phyloP scores from a whole-genome alignment of 2,329 filamentous ascomycete species.

The Cordyceps pruinosa region DNA sequence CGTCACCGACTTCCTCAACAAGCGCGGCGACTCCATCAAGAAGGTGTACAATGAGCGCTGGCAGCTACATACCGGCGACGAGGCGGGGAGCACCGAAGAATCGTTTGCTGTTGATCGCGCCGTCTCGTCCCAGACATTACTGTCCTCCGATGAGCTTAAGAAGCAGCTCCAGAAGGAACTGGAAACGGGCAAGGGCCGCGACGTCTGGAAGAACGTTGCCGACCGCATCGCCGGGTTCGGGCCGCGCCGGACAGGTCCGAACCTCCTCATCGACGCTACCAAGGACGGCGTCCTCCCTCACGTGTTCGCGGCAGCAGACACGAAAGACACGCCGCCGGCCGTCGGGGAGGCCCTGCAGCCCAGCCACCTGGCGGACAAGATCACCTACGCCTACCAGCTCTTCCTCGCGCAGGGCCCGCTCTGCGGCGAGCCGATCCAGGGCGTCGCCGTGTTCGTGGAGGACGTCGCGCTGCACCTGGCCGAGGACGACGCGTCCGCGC shows the following conservation, averaged over 20 bases:
- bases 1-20: constrained; percentile 79
- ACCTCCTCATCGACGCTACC: constrained; percentile 81
- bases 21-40: constrained; percentile 74
- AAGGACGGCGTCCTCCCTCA: constrained; percentile 62
- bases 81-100: constrained; percentile 27
- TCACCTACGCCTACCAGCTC: constrained; percentile 89
- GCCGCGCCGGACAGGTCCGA: constrained; percentile 76
- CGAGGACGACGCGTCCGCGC: constrained; percentile 47
- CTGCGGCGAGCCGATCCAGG: constrained; percentile 89
- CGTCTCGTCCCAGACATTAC: constrained; percentile 49
- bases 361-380: constrained; percentile 78
- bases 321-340: constrained; percentile 27
- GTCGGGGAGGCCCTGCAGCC: constrained; percentile 47
- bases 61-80: constrained; percentile 33
- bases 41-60: constrained; percentile 66
- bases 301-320: constrained; percentile 48
- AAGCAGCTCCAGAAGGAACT: constrained; percentile 62
- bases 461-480: constrained; percentile 58
- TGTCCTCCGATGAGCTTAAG: constrained; percentile 73
- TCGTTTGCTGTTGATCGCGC: constrained; percentile 49
- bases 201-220: constrained; percentile 67
- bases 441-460: constrained; percentile 85
- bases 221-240: constrained; percentile 87
- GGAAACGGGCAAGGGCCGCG: constrained; percentile 63
- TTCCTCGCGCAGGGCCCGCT: constrained; percentile 82